Percentiles rank a stretch among this genome's conserved stretches.
These are phyloP conservation scores for Exophiala bonariae DNA, from an alignment of 2,329 filamentous ascomycete genomes.

Conservation along the genomic window DNA sequence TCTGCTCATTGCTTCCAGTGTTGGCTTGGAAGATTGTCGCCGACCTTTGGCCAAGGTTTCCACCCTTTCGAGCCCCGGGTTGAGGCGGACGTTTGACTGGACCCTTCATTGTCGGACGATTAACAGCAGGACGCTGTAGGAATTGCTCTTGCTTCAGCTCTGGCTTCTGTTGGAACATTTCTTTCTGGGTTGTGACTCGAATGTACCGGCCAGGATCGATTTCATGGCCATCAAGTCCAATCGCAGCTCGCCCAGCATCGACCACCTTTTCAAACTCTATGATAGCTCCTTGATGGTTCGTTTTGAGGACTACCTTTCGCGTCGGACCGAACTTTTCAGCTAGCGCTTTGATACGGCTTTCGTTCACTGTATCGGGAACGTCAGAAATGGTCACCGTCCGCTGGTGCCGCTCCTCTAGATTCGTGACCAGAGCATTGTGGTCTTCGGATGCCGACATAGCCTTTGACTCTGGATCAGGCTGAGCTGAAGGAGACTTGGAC, in stretches of 20 bases:
- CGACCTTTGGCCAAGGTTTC: slow-evolving; percentile 21
- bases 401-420: slow-evolving; percentile 51
- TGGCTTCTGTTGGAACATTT: slow-evolving; percentile 46
- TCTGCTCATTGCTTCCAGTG: background rate
- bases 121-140: slow-evolving; percentile 41
- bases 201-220: slow-evolving; percentile 44
- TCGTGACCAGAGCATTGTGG: slow-evolving; percentile 15
- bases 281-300: slow-evolving; percentile 80
- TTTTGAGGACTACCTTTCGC: slow-evolving; percentile 74
- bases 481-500: slow-evolving; percentile 19
- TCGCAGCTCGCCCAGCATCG: slow-evolving; percentile 63
- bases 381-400: slow-evolving; percentile 81
- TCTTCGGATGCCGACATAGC: slow-evolving; percentile 30
- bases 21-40: slow-evolving; percentile 4
- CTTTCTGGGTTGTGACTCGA: slow-evolving; percentile 51
- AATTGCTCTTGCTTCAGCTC: slow-evolving; percentile 43
- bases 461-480: background rate
- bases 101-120: slow-evolving; percentile 30
- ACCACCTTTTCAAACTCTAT: slow-evolving; percentile 75
- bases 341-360: slow-evolving; percentile 73
- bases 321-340: slow-evolving; percentile 71
- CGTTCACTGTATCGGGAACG: slow-evolving; percentile 88
- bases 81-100: slow-evolving; percentile 48
- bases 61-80: slow-evolving; percentile 33
- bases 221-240: slow-evolving; percentile 48